Evolutionary conservation across 2,329 filamentous ascomycete species (phyloP), one percentile per base, ranked within the genome.

Genomic region (Chrysoporthe deuterocubensis): DNA sequence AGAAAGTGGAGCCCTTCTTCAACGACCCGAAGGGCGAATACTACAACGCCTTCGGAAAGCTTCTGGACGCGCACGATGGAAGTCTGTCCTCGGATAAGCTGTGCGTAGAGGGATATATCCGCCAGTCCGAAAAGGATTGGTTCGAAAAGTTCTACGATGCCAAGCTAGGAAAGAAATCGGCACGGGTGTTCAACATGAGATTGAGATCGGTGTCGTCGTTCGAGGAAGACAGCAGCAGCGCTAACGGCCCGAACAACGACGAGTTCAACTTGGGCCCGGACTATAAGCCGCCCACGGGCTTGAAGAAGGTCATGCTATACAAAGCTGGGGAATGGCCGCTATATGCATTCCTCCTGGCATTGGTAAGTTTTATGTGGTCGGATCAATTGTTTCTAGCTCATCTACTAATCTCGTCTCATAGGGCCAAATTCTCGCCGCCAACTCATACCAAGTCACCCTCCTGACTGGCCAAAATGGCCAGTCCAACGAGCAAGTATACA

Each of bases 401-500:
- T 43, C 8, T 40, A n/a, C 14, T 61, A n/a, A 57, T 18, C 9
- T 18, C 16, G 4, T 34, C 26, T 48, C 21, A n/a, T 13, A 61
- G 46, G 85, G 86, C 32, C 88, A 90, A 72, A 86, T 90, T 69
- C 85, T 90, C 62, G 86, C 88, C 1, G 86, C 87, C 67, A 90
- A 89, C 76, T 90, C 87, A 0, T 90, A 90, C 76, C 89, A 91
- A 74, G 87, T 91, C 73, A 89, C 88, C 0, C 81, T 91, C n/a
- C 81, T 91, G 26, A 88, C 87, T 0, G 89, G 89, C 21, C 84
- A 88, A 71, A 81, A 87, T 26, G 88, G 86, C 66, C 82, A 90
- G 74, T 83, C 84, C 1, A 85, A 87, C 4, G 76, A 79, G 43
- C 86, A 88, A 72, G 79, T 90, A 0, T 90, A 90, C 76, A 81